These are phyloP conservation scores for Catharanthus roseus DNA, from an alignment of 257 asterid genomes.

Conservation along the genomic window DNA sequence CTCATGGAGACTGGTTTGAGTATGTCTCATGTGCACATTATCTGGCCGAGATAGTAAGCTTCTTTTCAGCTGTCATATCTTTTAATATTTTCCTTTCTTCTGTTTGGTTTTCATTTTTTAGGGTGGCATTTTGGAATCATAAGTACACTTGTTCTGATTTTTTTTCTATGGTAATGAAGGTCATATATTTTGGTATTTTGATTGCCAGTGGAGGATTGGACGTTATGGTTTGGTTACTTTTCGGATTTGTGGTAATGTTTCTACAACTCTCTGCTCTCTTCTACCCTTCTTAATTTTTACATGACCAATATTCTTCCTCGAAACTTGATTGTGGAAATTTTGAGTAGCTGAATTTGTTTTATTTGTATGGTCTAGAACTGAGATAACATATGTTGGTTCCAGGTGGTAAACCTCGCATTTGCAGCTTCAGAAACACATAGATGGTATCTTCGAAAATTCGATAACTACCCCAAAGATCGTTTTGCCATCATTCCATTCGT, in stretches of 20 bases:
- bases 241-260: slow-evolving; percentile 60
- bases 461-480: slow-evolving; percentile 68
- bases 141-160: neutral
- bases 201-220: slow-evolving; percentile 75
- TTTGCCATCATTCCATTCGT: slow-evolving; percentile 55
- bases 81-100: too few relatives aligned
- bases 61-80: too few relatives aligned
- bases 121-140: neutral
- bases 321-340: neutral
- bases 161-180: slow-evolving; percentile 40
- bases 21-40: slow-evolving; percentile 92
- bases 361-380: neutral
- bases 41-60: slow-evolving; percentile 80
- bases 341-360: neutral
- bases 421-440: slow-evolving; percentile 79
- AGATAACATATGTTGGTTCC: slow-evolving; percentile 16
- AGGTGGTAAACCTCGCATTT: slow-evolving; percentile 76
- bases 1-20: slow-evolving; percentile 88
- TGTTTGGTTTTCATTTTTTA: neutral
- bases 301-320: neutral
- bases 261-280: neutral
- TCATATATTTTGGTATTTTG: slow-evolving; percentile 69
- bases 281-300: neutral
- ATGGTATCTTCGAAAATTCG: slow-evolving; percentile 78
- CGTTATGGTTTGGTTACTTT: slow-evolving; percentile 65